Percentiles rank a stretch among this genome's conserved stretches.
Evolutionary conservation across 768 basidiomycete genomes (phyloP).

Genomic region (Gloeophyllum trabeum): DNA sequence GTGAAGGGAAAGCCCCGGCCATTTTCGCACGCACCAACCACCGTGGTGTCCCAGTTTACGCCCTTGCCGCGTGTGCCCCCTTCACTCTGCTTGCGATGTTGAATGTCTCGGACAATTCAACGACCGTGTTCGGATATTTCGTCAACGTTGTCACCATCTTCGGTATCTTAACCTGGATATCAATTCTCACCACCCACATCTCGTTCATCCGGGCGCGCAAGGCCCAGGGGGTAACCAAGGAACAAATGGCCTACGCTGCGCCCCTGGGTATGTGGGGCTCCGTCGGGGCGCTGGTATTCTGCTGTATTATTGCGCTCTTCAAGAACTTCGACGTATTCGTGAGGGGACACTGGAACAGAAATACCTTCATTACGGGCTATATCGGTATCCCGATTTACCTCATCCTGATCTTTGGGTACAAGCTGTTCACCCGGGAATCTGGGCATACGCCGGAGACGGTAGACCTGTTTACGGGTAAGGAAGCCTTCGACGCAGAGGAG

Average conservation of each 20-base stretch:
- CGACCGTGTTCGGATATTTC: constrained; percentile 23
- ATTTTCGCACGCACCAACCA: constrained; percentile 25
- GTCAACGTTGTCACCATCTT: constrained; percentile 29
- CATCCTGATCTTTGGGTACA: constrained; percentile 24
- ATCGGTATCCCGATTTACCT: constrained; percentile 23
- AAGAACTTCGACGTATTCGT: constrained; percentile 25
- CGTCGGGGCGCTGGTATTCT: constrained; percentile 44
- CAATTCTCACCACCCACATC: constrained; percentile 50
- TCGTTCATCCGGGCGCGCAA: constrained; percentile 39
- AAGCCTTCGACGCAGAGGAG: constrained; percentile 56
- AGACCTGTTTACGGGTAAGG: constrained; percentile 48
- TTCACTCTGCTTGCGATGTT: constrained; percentile 51
- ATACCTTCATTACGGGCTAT: constrained; percentile 9
- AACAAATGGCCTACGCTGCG: constrained; percentile 37
- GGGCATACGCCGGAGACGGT: constrained; percentile 22
- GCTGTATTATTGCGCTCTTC: constrained; percentile 42
- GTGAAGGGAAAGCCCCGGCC: constrained; percentile 34
- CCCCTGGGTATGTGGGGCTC: constrained; percentile 56
- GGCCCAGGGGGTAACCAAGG: constrained; percentile 27
- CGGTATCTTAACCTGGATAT: constrained; percentile 27
- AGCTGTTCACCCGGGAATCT: constrained; percentile 11
- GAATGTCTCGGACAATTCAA: constrained; percentile 25
- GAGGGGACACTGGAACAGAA: constrained; percentile 12
- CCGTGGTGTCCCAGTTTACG: constrained; percentile 22
- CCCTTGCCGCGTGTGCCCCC: constrained; percentile 38